phyloP scores from a whole-genome alignment of 768 basidiomycete genomes.

The Auriculariales sp. region DNA sequence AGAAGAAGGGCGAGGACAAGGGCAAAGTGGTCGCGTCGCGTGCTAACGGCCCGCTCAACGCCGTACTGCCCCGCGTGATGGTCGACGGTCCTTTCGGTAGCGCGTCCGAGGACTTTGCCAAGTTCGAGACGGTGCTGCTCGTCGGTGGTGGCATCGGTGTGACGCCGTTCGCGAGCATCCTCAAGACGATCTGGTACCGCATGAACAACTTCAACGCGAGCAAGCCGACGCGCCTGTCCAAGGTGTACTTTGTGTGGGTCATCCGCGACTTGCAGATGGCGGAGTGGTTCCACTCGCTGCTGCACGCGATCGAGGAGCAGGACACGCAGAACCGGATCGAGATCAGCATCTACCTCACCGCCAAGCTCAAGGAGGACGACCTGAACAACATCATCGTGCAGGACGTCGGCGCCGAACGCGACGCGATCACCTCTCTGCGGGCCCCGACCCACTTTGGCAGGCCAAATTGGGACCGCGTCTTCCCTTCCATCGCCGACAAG shows the following conservation, averaged over 20 bases:
- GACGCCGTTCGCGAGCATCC: constrained; percentile 85
- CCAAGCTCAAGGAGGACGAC: constrained; percentile 82
- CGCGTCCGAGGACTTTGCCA: constrained; percentile 82
- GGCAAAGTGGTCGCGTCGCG: constrained; percentile 48
- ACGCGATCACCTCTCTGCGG: constrained; percentile 76
- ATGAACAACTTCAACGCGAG: constrained; percentile 75
- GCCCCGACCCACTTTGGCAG: constrained; percentile 89
- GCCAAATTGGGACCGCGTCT: constrained; percentile 74
- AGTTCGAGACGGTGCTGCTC: constrained; percentile 76
- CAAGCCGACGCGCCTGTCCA: constrained; percentile 70
- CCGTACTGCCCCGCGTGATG: constrained; percentile 81
- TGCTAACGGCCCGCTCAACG: constrained; percentile 46
- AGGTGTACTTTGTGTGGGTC: constrained; percentile 91
- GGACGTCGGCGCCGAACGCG: constrained; percentile 86
- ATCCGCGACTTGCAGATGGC: constrained; percentile 84
- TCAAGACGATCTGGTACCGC: constrained; percentile 91
- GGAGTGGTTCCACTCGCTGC: constrained; percentile 88
- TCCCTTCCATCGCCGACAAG: constrained; percentile 58
- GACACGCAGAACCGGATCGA: constrained; percentile 77
- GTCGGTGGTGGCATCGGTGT: constrained; percentile 95
- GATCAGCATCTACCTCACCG: constrained; percentile 89
- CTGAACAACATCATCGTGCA: constrained; percentile 88
- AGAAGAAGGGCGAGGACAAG: constrained; percentile 26
- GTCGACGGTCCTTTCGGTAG: constrained; percentile 92
- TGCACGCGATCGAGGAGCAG: constrained; percentile 88